Evolutionary conservation across 1,284 basidiomycete genomes (phyloP).

Genomic region (Cutaneotrichosporon cyanovorans): DNA sequence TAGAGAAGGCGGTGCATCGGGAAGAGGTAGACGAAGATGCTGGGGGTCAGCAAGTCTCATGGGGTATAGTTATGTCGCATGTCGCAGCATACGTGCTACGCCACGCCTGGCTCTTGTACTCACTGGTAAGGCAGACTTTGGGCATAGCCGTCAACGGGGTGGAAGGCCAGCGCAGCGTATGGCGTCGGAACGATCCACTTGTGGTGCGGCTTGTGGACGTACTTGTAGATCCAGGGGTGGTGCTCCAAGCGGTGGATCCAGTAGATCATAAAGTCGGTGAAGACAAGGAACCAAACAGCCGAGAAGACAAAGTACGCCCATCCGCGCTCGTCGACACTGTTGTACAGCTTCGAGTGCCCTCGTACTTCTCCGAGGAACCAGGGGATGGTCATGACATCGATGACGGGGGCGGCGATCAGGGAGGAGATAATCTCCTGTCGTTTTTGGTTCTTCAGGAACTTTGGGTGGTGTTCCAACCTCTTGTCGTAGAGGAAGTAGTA

Average conservation of each 20-base stretch:
- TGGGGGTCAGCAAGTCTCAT: conserved; percentile 7
- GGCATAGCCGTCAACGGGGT: conserved; percentile 86
- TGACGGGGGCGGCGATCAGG: conserved; percentile 68
- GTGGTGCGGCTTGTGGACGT: conserved; percentile 92
- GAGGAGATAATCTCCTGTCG: conserved; percentile 72
- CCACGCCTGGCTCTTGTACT: conserved; percentile 9
- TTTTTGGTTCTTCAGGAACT: conserved; percentile 79
- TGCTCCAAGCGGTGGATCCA: conserved; percentile 92
- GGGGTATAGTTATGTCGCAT: not conserved
- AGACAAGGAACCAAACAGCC: conserved; percentile 64
- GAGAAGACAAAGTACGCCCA: conserved; percentile 43
- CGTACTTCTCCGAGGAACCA: conserved; percentile 91
- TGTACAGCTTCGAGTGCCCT: conserved; percentile 75
- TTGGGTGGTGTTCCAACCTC: conserved; percentile 90
- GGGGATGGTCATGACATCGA: conserved; percentile 76
- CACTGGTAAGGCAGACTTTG: conserved; percentile 90
- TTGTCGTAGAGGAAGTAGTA: conserved; percentile 90
- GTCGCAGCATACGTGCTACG: not conserved
- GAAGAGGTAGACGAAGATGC: conserved; percentile 79
- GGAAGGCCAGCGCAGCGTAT: conserved; percentile 94
- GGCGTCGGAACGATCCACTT: conserved; percentile 98
- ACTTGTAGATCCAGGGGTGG: conserved; percentile 79
- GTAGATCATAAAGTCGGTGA: conserved; percentile 88
- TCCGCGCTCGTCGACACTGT: conserved; percentile 58
- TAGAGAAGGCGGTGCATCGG: conserved; percentile 80